Percentiles rank a stretch among this genome's conserved stretches.
These are phyloP conservation scores for Aspergillus transmontanensis DNA, from an alignment of 2,329 filamentous ascomycete genomes.

Conservation along the genomic window DNA sequence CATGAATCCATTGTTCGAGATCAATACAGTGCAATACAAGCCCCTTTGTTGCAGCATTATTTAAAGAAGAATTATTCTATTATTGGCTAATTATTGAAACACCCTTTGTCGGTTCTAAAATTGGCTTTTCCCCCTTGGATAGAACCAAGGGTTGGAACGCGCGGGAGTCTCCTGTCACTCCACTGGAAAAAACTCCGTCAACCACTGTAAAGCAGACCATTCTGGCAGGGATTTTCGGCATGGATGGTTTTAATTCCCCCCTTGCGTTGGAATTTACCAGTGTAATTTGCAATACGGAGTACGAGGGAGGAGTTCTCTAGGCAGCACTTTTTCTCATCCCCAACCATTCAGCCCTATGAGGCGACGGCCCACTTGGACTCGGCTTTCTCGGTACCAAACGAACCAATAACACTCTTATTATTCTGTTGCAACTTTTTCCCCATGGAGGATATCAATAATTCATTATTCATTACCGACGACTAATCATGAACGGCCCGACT, in stretches of 20 bases:
- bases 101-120: neutral
- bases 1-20: neutral
- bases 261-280: neutral
- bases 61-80: neutral
- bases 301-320: neutral
- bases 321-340: conserved; percentile 4
- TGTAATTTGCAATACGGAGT: neutral
- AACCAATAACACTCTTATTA: neutral
- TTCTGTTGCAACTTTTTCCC: neutral
- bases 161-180: neutral
- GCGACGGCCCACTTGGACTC: neutral
- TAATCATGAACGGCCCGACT: conserved; percentile 1
- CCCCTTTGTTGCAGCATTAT: neutral
- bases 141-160: neutral
- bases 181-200: neutral
- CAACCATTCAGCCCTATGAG: conserved; percentile 11
- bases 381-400: neutral
- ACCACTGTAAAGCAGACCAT: neutral
- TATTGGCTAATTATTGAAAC: neutral
- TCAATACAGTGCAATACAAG: neutral
- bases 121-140: neutral
- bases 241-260: neutral
- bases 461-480: conserved; percentile 5
- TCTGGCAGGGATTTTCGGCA: neutral
- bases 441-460: neutral